Conservation (phyloP, 2,329 filamentous ascomycete genomes). For the Penicillium expansum region DNA sequence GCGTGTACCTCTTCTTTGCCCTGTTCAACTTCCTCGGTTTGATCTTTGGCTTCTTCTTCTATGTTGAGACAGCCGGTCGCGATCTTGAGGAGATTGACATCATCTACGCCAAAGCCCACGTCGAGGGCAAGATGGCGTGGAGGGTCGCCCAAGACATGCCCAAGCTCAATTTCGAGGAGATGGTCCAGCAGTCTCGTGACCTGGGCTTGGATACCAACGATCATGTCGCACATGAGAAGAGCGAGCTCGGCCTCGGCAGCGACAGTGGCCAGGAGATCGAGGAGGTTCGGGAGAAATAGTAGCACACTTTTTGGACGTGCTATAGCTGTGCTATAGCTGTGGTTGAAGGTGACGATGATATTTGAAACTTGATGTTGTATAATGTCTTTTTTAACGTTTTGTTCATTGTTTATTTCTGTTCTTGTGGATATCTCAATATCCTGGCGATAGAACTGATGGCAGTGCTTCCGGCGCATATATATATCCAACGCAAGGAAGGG, state of each 20-base stretch:
- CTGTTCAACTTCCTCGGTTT: slow-evolving; percentile 43
- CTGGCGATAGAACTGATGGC: slow-evolving; percentile 2
- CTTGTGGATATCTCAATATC: background rate
- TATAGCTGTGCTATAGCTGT: background rate
- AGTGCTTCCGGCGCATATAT: background rate
- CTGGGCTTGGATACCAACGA: slow-evolving; percentile 21
- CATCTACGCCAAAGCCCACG: slow-evolving; percentile 6
- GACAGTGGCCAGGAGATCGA: slow-evolving; percentile 13
- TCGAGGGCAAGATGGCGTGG: slow-evolving; percentile 28
- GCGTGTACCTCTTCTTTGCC: slow-evolving; percentile 44
- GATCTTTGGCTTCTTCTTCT: slow-evolving; percentile 52
- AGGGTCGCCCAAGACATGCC: slow-evolving; percentile 28
- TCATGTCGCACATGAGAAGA: slow-evolving; percentile 15
- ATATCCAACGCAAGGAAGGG: background rate
- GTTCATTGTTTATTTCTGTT: background rate
- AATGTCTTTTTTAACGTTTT: background rate
- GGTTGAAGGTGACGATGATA: background rate
- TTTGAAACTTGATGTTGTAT: background rate
- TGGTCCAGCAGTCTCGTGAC: slow-evolving; percentile 24
- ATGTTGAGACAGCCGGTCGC: slow-evolving; percentile 47
- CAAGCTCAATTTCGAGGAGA: slow-evolving; percentile 30
- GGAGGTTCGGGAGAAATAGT: slow-evolving; percentile 6
- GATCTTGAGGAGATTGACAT: slow-evolving; percentile 40
- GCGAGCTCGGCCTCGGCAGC: slow-evolving; percentile 22
- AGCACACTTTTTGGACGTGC: background rate